phyloP scores from a whole-genome alignment of 129 eudicot genomes.

The Escallonia herrerae region DNA sequence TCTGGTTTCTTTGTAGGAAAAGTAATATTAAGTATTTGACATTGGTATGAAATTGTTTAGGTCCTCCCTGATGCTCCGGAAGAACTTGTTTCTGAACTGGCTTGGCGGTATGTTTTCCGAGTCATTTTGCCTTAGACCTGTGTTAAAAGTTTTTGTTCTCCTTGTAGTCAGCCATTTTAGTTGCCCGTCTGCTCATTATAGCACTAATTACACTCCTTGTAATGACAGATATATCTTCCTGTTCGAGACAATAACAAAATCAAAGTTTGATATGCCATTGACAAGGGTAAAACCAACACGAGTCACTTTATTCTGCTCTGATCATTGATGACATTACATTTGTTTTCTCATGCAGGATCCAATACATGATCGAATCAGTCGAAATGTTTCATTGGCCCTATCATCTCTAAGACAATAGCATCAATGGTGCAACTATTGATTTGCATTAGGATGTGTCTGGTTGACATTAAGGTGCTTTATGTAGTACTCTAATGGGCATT shows the following conservation, averaged over 20 bases:
- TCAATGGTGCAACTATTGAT: background rate
- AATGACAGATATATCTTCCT: constrained; percentile 71
- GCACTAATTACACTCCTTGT: background rate
- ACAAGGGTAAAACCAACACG: constrained; percentile 36
- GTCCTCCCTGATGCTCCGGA: constrained; percentile 95
- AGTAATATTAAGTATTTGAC: background rate
- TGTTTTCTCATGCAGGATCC: constrained; percentile 52
- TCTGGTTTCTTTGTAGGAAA: background rate
- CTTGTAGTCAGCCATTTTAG: background rate
- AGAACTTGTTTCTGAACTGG: constrained; percentile 90
- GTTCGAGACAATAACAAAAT: constrained; percentile 84
- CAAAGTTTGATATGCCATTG: constrained; percentile 52
- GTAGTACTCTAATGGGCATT: too few relatives aligned
- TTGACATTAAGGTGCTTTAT: background rate
- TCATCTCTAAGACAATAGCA: constrained; percentile 29
- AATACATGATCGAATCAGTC: constrained; percentile 72
- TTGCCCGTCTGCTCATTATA: background rate
- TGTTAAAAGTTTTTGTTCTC: background rate
- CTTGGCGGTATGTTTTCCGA: constrained; percentile 68
- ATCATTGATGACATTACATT: background rate
- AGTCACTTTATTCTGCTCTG: background rate
- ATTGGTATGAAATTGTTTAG: constrained; percentile 26
- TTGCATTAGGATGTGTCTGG: background rate
- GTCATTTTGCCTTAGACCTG: background rate
- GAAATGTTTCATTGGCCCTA: constrained; percentile 66